phyloP scores from a whole-genome alignment of 139 green algal genomes.

The Chlamydomonas incerta region DNA sequence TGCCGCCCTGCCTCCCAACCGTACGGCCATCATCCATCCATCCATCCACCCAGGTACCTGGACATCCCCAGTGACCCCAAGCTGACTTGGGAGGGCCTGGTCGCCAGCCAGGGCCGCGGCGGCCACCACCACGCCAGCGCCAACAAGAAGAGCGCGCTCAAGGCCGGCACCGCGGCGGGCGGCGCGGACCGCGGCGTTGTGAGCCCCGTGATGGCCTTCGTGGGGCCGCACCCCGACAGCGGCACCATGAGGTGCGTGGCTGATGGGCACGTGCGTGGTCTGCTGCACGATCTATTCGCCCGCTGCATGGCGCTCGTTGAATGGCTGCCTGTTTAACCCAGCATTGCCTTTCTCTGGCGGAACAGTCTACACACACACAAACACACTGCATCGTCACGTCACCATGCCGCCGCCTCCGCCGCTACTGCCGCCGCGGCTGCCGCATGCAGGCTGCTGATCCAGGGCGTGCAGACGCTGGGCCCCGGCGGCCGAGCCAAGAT shows the following conservation, averaged over 20 bases:
- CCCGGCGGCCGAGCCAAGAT: neutral
- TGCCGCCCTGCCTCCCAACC: neutral
- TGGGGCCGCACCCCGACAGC: slow-evolving; percentile 12
- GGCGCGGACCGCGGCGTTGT: neutral
- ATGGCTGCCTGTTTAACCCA: no score
- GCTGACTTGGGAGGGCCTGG: neutral
- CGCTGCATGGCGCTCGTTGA: no score
- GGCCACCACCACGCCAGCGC: neutral
- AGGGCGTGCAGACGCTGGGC: neutral
- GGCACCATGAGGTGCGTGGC: neutral
- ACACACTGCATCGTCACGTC: no score
- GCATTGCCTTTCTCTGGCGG: no score
- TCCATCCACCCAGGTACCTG: neutral
- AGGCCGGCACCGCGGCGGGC: neutral
- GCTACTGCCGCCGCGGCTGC: no score
- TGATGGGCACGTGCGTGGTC: no score
- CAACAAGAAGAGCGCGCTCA: neutral
- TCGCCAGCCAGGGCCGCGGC: no score
- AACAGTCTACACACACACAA: no score
- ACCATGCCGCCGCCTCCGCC: neutral
- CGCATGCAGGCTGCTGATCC: neutral
- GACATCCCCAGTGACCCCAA: neutral
- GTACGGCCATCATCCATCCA: neutral
- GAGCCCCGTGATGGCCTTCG: neutral
- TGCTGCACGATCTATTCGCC: no score